Evolutionary conservation across 805 yeast species (phyloP), one percentile per base, ranked within the genome.

Genomic region (Cephaloascus fragrans): DNA sequence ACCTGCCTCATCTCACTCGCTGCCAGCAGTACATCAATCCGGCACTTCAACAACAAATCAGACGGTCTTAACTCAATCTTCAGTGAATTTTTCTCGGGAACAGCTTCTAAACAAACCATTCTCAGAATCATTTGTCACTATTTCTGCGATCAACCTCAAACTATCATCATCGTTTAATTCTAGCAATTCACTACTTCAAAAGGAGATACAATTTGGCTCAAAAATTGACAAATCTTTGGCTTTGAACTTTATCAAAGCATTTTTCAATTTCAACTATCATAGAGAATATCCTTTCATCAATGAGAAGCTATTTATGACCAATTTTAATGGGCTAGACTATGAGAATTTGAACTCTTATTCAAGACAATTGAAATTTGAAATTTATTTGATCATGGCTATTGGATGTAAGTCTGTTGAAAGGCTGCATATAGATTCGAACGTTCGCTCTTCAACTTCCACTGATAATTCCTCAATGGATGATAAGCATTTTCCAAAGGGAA

Each of bases 311-410:
- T 64, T 69, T 38, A 36, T 60, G 33, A 53, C 55, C 5, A 47
- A 51, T 15, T 63, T 66, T 4, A 38, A 52, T 5, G 51, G 52
- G 28, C 55, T 63, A 28, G 47, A 44, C 4, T 26, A 39, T 2
- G 33, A 41, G 9, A 45, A 41, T 8, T 44, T 55, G 23, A 50
- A 55, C 19, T 36, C 41, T 1, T 36, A 48, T 18, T 57, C 62
- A 26, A 51, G 54, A 17, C 51, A 56, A 40, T 45, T 52, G 17
- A 52, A 59, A 18, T 74, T 72, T 44, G 73, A 75, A 51, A 45
- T 74, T 9, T 67, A 64, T 48, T 68, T 75, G 73, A 64, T 73
- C 2, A 59, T 73, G 55, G 75, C 77, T 4, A 69, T 73, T 33
- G 80, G 80, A 1, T 71, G 76, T 39, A 68, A 76, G 8, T 65